Evolutionary conservation across 345 rosid species (phyloP).

Genomic region (Populus simonii): DNA sequence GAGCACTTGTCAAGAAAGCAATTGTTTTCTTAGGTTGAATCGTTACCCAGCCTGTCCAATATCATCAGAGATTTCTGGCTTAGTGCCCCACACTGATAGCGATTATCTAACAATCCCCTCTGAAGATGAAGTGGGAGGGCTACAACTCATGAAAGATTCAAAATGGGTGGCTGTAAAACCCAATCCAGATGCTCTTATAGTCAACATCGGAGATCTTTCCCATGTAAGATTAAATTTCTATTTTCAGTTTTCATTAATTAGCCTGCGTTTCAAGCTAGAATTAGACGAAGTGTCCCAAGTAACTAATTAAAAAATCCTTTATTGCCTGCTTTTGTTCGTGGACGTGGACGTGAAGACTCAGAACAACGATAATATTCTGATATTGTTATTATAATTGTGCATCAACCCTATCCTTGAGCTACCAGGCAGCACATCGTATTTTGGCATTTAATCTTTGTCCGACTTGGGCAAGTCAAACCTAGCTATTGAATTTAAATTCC

Average conservation of each 20-base stretch:
- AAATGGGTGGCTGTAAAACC: slow-evolving; percentile 68
- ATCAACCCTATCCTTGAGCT: not conserved
- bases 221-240: slow-evolving; percentile 36
- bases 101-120: slow-evolving; percentile 59
- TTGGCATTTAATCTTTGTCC: not conserved
- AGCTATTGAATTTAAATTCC: not conserved
- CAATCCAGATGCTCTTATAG: slow-evolving; percentile 61
- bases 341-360: not conserved
- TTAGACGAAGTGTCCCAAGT: not conserved
- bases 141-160: slow-evolving; percentile 63
- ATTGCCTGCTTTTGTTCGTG: not conserved
- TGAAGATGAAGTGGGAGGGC: slow-evolving; percentile 73
- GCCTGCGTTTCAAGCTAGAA: not conserved
- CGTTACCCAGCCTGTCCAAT: slow-evolving; percentile 56
- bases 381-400: not conserved
- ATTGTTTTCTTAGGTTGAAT: slow-evolving; percentile 59
- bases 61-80: slow-evolving; percentile 37
- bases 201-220: slow-evolving; percentile 71
- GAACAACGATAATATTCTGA: not conserved
- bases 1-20: slow-evolving; percentile 42
- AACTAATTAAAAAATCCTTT: not conserved
- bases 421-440: not conserved
- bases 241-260: not conserved
- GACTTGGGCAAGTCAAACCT: not conserved
- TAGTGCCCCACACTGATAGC: slow-evolving; percentile 71